Evolutionary conservation across 1,284 basidiomycete genomes (phyloP).

Genomic region (Cryptococcus jaspeensis): DNA sequence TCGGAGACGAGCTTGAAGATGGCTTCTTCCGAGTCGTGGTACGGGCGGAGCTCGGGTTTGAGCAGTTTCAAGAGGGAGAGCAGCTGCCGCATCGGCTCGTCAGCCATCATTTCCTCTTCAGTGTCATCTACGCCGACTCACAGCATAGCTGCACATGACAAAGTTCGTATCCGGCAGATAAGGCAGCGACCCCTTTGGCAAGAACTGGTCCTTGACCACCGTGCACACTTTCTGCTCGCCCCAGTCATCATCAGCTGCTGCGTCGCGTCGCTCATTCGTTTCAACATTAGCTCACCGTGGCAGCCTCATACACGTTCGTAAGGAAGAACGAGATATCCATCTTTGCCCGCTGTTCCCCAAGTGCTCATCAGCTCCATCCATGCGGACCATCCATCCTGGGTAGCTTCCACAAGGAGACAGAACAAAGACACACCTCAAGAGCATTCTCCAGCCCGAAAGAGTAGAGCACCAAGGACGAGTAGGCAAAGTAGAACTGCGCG

Average conservation of each 20-base stretch:
- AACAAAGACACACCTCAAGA: conserved; percentile 61
- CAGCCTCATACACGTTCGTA: conserved; percentile 73
- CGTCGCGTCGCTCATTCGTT: too few relatives aligned
- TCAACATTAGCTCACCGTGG: conserved; percentile 45
- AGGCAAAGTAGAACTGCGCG: conserved; percentile 75
- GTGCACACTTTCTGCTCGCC: conserved; percentile 32
- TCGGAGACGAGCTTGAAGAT: conserved; percentile 54
- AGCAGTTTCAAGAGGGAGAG: conserved; percentile 79
- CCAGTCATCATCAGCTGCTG: neutral
- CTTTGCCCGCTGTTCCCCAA: conserved; percentile 29
- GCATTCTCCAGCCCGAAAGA: conserved; percentile 95
- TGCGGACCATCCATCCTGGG: neutral
- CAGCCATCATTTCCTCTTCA: neutral
- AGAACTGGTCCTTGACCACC: conserved; percentile 62
- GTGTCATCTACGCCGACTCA: conserved; percentile 15
- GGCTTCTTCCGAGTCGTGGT: conserved; percentile 39
- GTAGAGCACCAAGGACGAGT: conserved; percentile 81
- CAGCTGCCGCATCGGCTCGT: conserved; percentile 55
- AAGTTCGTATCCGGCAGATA: conserved; percentile 90
- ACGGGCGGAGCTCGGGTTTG: conserved; percentile 48
- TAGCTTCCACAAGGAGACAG: neutral
- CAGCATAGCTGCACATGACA: conserved; percentile 77
- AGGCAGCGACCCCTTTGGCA: conserved; percentile 70
- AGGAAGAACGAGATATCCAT: conserved; percentile 80
- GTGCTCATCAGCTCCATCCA: neutral